phyloP scores from a whole-genome alignment of 495 filamentous ascomycete species.

The Xylaria cubensis region DNA sequence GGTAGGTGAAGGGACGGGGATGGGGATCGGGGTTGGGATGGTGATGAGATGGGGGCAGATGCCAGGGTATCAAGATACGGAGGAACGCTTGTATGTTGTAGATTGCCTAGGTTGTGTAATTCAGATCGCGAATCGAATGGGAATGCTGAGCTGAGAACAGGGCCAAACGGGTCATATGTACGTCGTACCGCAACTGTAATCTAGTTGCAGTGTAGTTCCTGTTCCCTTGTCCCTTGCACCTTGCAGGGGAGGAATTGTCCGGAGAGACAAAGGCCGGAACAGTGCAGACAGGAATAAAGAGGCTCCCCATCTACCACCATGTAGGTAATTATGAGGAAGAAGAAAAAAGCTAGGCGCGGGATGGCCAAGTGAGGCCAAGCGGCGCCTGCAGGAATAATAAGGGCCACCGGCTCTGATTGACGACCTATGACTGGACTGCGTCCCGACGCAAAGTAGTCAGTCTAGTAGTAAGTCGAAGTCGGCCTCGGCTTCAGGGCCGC shows the following conservation, averaged over 20 bases:
- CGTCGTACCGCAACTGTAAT: conserved; percentile 12
- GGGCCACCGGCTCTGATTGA: conserved; percentile 22
- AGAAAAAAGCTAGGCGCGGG: conserved; percentile 39
- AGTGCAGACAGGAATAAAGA: conserved; percentile 34
- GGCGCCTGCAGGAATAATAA: conserved; percentile 22
- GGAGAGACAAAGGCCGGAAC: conserved; percentile 27
- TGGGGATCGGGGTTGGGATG: conserved; percentile 18
- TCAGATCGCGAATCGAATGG: conserved; percentile 25
- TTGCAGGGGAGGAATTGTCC: conserved; percentile 22
- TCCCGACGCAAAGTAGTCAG: not conserved
- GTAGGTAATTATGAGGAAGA: conserved; percentile 37
- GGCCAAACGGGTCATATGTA: conserved; percentile 21
- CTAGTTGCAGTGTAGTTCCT: conserved; percentile 17
- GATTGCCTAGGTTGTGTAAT: not conserved
- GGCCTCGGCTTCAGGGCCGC: not conserved
- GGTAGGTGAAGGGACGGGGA: not conserved
- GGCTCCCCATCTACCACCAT: conserved; percentile 40
- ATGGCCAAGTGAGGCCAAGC: conserved; percentile 28
- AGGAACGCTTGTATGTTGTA: conserved; percentile 7
- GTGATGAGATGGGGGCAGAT: conserved; percentile 13
- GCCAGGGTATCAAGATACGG: conserved; percentile 12
- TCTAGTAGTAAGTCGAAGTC: conserved; percentile 25
- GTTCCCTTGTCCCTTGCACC: conserved; percentile 20
- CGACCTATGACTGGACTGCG: conserved; percentile 14
- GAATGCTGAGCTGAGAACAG: conserved; percentile 25